These are phyloP conservation scores for Wolfiporia cocos DNA, from an alignment of 1,284 basidiomycete species.

Conservation along the genomic window DNA sequence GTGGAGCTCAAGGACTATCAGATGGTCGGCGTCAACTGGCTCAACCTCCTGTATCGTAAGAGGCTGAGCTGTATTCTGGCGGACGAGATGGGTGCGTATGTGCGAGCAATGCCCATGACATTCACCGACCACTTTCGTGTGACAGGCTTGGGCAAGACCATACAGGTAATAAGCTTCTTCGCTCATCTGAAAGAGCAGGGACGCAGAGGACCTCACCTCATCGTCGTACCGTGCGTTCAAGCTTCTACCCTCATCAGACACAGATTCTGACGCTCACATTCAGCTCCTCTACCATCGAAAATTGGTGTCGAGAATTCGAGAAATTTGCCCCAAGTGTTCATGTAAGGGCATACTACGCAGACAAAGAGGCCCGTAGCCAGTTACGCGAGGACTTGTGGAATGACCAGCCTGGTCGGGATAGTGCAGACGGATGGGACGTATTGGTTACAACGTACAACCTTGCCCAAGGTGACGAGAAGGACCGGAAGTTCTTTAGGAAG, in stretches of 20 bases:
- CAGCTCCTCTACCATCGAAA: slow-evolving; percentile 94
- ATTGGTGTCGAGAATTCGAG: slow-evolving; percentile 96
- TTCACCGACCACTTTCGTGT: background rate
- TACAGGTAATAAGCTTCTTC: slow-evolving; percentile 97
- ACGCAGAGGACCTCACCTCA: slow-evolving; percentile 81
- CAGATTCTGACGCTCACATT: slow-evolving; percentile 1
- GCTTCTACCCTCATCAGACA: background rate
- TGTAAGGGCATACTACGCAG: slow-evolving; percentile 93
- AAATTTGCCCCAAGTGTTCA: slow-evolving; percentile 84
- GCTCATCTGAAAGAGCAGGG: slow-evolving; percentile 81
- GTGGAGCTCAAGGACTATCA: slow-evolving; percentile 95
- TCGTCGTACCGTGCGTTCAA: slow-evolving; percentile 84
- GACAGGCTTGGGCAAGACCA: slow-evolving; percentile 92
- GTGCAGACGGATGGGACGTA: slow-evolving; percentile 77
- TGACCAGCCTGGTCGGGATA: slow-evolving; percentile 24
- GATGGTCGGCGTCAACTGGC: slow-evolving; percentile 96
- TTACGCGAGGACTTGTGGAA: slow-evolving; percentile 65
- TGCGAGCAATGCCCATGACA: slow-evolving; percentile 9
- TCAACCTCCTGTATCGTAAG: slow-evolving; percentile 81
- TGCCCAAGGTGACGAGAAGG: slow-evolving; percentile 81
- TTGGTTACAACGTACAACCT: slow-evolving; percentile 96
- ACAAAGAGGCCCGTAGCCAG: slow-evolving; percentile 80
- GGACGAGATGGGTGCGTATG: slow-evolving; percentile 88
- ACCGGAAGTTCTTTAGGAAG: slow-evolving; percentile 89
- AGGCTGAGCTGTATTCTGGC: slow-evolving; percentile 92